Evolutionary conservation across 257 asterid genomes (phyloP).

Genomic region (Solanum raphanifolium): DNA sequence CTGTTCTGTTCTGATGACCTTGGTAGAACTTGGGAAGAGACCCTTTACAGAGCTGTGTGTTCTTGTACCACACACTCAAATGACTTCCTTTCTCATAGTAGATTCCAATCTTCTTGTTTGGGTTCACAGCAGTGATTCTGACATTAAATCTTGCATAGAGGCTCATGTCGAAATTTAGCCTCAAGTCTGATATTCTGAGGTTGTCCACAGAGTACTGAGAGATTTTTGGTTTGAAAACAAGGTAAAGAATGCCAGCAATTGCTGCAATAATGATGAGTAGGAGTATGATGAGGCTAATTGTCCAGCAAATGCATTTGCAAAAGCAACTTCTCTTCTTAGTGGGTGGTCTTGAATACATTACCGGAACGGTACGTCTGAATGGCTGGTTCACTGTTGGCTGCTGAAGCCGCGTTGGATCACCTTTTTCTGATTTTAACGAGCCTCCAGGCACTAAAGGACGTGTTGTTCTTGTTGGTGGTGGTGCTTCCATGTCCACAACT

Average conservation of each 20-base stretch:
- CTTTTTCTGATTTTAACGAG: conserved; percentile 26
- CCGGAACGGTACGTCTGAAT: conserved; percentile 10
- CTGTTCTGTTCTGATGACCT: conserved; percentile 67
- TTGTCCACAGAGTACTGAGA: conserved; percentile 76
- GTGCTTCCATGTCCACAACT: conserved; percentile 32
- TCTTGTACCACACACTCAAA: conserved; percentile 74
- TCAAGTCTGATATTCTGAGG: conserved; percentile 64
- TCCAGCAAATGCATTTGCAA: conserved; percentile 82
- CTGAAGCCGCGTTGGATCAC: conserved; percentile 6
- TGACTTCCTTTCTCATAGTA: conserved; percentile 78
- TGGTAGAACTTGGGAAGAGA: conserved; percentile 71
- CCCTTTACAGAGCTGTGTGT: conserved; percentile 64
- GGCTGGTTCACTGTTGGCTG: conserved; percentile 13
- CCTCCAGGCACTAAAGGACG: conserved; percentile 22
- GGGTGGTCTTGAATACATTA: conserved; percentile 10
- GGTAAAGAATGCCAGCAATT: conserved; percentile 49
- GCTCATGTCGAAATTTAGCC: conserved; percentile 62
- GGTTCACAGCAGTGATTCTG: conserved; percentile 64
- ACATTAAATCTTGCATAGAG: conserved; percentile 64
- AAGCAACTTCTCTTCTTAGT: conserved; percentile 27
- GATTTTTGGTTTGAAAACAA: conserved; percentile 63
- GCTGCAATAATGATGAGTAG: conserved; percentile 50
- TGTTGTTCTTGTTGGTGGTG: conserved; percentile 21
- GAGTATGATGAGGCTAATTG: conserved; percentile 48
- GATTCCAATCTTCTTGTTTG: conserved; percentile 80